Conservation (phyloP, 2,329 filamentous ascomycete genomes). For the Leptographium flavum region DNA sequence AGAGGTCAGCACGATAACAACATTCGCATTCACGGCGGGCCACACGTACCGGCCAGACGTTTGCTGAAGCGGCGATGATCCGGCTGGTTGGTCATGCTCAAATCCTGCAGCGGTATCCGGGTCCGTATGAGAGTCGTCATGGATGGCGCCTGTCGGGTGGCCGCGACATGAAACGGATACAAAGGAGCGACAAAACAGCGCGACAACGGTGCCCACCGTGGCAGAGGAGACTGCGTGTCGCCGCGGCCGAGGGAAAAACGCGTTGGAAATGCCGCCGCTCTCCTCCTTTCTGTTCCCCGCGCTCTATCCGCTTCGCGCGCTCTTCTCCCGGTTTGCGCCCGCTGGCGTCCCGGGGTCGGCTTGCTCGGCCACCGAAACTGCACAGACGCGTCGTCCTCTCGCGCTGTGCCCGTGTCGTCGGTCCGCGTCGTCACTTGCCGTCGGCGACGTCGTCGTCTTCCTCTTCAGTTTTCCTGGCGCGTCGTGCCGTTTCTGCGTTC, state of each 20-base stretch:
- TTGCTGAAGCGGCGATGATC: conserved; percentile 49
- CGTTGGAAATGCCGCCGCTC: not conserved
- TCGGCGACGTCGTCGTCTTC: not conserved
- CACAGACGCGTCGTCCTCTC: too few relatives aligned
- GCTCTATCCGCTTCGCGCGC: too few relatives aligned
- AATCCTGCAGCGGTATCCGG: conserved; percentile 49
- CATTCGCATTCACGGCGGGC: not conserved
- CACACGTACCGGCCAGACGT: conserved; percentile 44
- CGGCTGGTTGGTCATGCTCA: conserved; percentile 54
- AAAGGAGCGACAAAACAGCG: not conserved
- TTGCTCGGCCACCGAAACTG: too few relatives aligned
- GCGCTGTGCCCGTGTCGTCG: not conserved
- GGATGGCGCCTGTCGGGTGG: conserved; percentile 30
- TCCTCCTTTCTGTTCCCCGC: not conserved
- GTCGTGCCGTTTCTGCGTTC: not conserved
- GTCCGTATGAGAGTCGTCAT: conserved; percentile 57
- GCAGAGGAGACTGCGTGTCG: too few relatives aligned
- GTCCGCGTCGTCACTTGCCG: not conserved
- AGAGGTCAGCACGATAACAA: conserved; percentile 9
- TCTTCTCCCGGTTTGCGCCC: not conserved
- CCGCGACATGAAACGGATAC: not conserved
- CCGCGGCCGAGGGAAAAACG: not conserved
- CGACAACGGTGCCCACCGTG: not conserved
- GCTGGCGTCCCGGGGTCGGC: too few relatives aligned
- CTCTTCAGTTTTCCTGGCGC: not conserved